A percentile compares a stretch with the other conserved stretches of the same genome.
These are phyloP conservation scores for Suhomyces bokatorum DNA, from an alignment of 1,139 yeast genomes.

Conservation along the genomic window DNA sequence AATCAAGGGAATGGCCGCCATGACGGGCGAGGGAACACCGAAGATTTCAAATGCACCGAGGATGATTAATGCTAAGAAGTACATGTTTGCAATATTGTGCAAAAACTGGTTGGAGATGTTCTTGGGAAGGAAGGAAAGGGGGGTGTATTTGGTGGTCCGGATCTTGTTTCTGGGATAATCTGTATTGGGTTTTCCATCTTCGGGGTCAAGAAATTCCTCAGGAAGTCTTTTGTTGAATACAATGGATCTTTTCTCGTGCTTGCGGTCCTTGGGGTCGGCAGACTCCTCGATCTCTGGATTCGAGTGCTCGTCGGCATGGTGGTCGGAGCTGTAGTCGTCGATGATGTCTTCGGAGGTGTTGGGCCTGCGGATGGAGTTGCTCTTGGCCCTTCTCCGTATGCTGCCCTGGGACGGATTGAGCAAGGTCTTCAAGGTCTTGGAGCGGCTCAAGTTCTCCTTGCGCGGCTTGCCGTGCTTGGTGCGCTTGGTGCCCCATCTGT, in stretches of 20 bases:
- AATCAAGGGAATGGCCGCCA: constrained; percentile 60
- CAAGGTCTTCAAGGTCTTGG: constrained; percentile 45
- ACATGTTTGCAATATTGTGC: constrained; percentile 55
- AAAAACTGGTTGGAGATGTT: constrained; percentile 50
- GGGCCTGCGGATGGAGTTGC: constrained; percentile 24
- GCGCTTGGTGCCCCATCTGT: constrained; percentile 91
- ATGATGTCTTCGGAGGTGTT: constrained; percentile 28
- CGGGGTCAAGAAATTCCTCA: constrained; percentile 52
- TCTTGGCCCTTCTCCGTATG: constrained; percentile 7
- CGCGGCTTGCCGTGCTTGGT: constrained; percentile 70
- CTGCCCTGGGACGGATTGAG: constrained; percentile 19
- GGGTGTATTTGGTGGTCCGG: constrained; percentile 62
- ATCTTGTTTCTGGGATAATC: constrained; percentile 55
- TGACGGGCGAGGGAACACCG: constrained; percentile 57
- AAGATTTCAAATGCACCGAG: constrained; percentile 55
- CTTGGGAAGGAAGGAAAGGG: constrained; percentile 54
- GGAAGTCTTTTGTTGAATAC: constrained; percentile 76
- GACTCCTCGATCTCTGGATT: constrained; percentile 24
- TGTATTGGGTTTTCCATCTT: constrained; percentile 32
- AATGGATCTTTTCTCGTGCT: constrained; percentile 50
- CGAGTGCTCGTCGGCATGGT: constrained; percentile 20
- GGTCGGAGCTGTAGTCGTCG: constrained; percentile 23
- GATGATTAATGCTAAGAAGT: constrained; percentile 52
- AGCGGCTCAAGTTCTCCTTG: constrained; percentile 43
- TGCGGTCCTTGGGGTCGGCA: constrained; percentile 43